phyloP scores from a whole-genome alignment of 768 basidiomycete species.

The Suillus tomentosus region DNA sequence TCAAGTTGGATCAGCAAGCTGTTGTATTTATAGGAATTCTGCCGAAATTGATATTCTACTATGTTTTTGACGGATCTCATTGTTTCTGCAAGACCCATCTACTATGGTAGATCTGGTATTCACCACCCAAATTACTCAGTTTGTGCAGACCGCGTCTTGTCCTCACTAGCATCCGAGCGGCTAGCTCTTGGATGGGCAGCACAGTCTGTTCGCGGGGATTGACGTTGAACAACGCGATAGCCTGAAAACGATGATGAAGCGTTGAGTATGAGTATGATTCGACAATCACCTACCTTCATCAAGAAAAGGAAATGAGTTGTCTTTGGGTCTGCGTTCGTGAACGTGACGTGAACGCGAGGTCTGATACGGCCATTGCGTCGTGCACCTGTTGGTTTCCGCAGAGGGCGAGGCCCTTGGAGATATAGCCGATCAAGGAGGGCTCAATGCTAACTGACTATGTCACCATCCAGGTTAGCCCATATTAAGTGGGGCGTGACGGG shows the following conservation, averaged over 20 bases:
- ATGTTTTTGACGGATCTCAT: neutral
- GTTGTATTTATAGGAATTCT: neutral
- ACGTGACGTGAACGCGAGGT: neutral
- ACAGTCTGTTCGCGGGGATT: neutral
- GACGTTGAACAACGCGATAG: neutral
- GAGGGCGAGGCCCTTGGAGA: neutral
- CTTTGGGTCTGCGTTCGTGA: neutral
- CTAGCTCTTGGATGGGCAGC: neutral
- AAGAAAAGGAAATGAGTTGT: neutral
- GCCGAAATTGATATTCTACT: neutral
- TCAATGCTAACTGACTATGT: neutral
- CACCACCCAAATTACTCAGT: neutral
- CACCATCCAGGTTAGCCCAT: neutral
- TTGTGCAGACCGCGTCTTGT: neutral
- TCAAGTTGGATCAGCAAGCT: neutral
- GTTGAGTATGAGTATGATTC: neutral
- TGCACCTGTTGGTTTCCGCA: neutral
- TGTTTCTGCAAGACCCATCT: neutral
- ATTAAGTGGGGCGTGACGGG: neutral
- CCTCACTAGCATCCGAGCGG: neutral
- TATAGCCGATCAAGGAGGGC: neutral
- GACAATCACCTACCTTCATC: neutral
- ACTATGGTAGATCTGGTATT: neutral
- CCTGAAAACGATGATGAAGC: neutral
- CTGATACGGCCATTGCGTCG: neutral